Conservation (phyloP, 1,284 basidiomycete species). For the Cutaneotrichosporon sp. region DNA sequence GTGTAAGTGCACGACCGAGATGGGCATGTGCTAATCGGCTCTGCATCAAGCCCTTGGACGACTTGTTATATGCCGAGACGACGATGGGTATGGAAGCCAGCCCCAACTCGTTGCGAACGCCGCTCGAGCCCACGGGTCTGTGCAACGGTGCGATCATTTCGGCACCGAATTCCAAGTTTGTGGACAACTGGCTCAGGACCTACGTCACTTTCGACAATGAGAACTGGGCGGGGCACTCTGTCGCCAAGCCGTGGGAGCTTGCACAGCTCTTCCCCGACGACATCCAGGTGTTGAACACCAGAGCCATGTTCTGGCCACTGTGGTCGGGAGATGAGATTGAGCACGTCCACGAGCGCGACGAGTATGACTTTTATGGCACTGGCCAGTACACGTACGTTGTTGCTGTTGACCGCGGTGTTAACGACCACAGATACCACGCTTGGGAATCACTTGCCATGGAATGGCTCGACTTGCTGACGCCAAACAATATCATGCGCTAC, state of each 20-base stretch:
- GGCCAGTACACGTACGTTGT: constrained; percentile 45
- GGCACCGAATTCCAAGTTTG: constrained; percentile 45
- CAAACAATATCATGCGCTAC: constrained; percentile 32
- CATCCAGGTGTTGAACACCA: constrained; percentile 49
- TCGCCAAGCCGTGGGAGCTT: constrained; percentile 46
- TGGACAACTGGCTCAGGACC: constrained; percentile 46
- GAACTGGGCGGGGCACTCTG: constrained; percentile 49
- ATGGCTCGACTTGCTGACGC: constrained; percentile 40
- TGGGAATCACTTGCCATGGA: constrained; percentile 49
- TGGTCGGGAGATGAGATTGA: constrained; percentile 47
- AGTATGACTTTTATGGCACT: constrained; percentile 37
- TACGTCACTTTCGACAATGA: constrained; percentile 48
- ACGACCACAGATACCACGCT: constrained; percentile 43
- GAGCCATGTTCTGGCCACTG: constrained; percentile 53
- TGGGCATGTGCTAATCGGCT: neutral
- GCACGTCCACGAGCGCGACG: constrained; percentile 36
- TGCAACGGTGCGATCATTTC: constrained; percentile 52
- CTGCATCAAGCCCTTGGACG: constrained; percentile 38
- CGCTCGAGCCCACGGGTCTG: constrained; percentile 44
- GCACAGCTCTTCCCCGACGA: constrained; percentile 47
- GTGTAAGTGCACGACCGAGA: constrained; percentile 24
- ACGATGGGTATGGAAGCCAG: constrained; percentile 51
- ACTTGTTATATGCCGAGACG: constrained; percentile 41
- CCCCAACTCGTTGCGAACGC: constrained; percentile 33
- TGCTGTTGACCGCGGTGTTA: neutral